Evolutionary conservation across 2,329 filamentous ascomycete genomes (phyloP).

Genomic region (Blumeriella jaapii): DNA sequence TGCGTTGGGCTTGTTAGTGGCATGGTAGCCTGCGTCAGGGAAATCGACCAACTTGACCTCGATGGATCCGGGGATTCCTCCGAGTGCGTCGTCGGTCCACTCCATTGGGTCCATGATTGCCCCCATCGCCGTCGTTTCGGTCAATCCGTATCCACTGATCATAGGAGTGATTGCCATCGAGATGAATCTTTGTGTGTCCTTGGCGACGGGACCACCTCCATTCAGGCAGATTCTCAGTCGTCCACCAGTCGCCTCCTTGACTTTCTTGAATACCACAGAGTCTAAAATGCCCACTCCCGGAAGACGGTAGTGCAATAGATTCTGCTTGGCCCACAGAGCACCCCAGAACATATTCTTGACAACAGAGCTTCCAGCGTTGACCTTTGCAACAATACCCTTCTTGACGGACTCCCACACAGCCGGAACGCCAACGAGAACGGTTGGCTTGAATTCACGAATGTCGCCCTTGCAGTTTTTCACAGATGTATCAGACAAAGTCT

Average conservation of each 20-base stretch:
- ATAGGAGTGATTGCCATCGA: conserved; percentile 89
- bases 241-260: conserved; percentile 83
- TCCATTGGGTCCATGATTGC: conserved; percentile 74
- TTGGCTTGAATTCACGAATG: conserved; percentile 83
- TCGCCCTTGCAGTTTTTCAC: conserved; percentile 88
- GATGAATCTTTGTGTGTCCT: conserved; percentile 80
- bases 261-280: conserved; percentile 77
- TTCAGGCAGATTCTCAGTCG: conserved; percentile 84
- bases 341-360: conserved; percentile 69
- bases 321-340: conserved; percentile 46
- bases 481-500: conserved; percentile 75
- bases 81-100: conserved; percentile 68
- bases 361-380: conserved; percentile 60
- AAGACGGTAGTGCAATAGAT: conserved; percentile 45
- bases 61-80: conserved; percentile 63
- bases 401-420: conserved; percentile 96
- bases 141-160: conserved; percentile 88
- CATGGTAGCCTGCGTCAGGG: conserved; percentile 73
- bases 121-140: conserved; percentile 81
- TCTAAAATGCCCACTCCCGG: conserved; percentile 65
- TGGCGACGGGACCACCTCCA: conserved; percentile 81
- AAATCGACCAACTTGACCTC: conserved; percentile 91
- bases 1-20: conserved; percentile 55
- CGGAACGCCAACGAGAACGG: conserved; percentile 85
- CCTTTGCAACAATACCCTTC: conserved; percentile 69